Evolutionary conservation across 805 yeast species (phyloP), one percentile per base, ranked within the genome.

Genomic region (Lachancea cidri): DNA sequence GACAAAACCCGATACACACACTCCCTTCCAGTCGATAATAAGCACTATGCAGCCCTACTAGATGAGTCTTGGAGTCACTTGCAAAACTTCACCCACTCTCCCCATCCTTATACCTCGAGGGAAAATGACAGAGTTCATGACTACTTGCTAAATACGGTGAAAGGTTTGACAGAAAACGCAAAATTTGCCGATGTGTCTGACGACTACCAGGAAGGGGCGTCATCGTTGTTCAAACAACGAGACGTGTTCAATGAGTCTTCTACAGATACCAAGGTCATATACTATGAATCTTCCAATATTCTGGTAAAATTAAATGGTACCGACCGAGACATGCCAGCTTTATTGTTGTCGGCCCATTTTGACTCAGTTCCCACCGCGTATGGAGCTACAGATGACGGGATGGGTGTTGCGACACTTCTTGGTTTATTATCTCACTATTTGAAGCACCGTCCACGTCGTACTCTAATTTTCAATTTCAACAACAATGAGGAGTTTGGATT

Each of bases 331-430:
- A 62, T 83, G 37, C 82, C 83, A 1, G 94, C 88, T 1, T 60
- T 88, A 3, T 63, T 88, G 32, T 58, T 89, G 3, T 82, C 93
- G 51, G 88, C 96, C 4, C 97, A 89, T 65, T 89, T 68, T 54
- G 97, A 88, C 64, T 78, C 91, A 5, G 96, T 88, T 5, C 94
- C 96, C 16, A 77, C 94, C 2, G 79, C 87, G 4, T 78, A 68
- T 52, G 97, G 97, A 22, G 79, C 93, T 2, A 89, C 96, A 2
- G 97, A 89, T 59, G 96, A 87, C 56, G 96, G 96, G 1, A 79
- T 81, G 67, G 96, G 96, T 6, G 71, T 86, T 45, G 95, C 88
- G 1, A 73, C 93, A 7, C 67, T 88, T 71, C 64, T 88, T 36
- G 94, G 88, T 1, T 66, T 85, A 2, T 64, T 88, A 44, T 71